Conservation (phyloP, 75 land plant genomes). For the Larix kaempferi region DNA sequence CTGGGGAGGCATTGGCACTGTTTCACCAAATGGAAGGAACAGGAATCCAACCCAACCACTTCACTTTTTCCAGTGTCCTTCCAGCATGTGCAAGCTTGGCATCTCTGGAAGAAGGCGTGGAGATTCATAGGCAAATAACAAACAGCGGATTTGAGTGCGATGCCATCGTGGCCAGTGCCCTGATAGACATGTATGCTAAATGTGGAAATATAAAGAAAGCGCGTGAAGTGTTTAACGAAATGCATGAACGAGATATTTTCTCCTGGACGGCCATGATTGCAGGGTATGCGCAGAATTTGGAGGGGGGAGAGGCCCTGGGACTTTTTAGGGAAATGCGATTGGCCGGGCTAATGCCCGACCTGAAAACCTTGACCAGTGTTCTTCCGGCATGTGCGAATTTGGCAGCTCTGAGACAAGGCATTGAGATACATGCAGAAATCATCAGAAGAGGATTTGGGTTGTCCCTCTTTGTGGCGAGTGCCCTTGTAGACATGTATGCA, state of each 20-base stretch:
- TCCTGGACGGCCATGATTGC: conserved; percentile 65
- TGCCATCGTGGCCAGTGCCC: conserved; percentile 42
- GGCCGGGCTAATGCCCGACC: conserved; percentile 40
- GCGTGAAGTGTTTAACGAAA: conserved; percentile 36
- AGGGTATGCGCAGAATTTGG: conserved; percentile 41
- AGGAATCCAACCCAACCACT: conserved; percentile 27
- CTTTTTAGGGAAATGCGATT: conserved; percentile 37
- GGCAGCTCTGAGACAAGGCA: conserved; percentile 22
- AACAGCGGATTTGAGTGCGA: conserved; percentile 38
- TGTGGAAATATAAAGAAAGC: conserved; percentile 39
- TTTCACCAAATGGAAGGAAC: conserved; percentile 37
- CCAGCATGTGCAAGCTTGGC: conserved; percentile 29
- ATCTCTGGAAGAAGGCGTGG: conserved; percentile 12
- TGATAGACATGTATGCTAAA: conserved; percentile 63
- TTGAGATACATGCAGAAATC: conserved; percentile 40
- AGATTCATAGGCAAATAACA: conserved; percentile 26
- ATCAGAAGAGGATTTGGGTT: conserved; percentile 33
- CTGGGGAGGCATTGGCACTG: conserved; percentile 24
- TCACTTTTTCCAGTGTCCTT: conserved; percentile 35
- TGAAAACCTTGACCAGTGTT: conserved; percentile 39
- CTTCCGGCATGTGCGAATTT: conserved; percentile 37
- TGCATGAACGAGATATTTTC: conserved; percentile 49
- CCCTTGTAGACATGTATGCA: conserved; percentile 53
- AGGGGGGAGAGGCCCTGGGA: conserved; percentile 15
- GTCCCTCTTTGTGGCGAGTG: conserved; percentile 33